Percentiles rank a stretch among this genome's conserved stretches.
phyloP scores from a whole-genome alignment of 805 yeast genomes.

The Yamadazyma phyllophila region DNA sequence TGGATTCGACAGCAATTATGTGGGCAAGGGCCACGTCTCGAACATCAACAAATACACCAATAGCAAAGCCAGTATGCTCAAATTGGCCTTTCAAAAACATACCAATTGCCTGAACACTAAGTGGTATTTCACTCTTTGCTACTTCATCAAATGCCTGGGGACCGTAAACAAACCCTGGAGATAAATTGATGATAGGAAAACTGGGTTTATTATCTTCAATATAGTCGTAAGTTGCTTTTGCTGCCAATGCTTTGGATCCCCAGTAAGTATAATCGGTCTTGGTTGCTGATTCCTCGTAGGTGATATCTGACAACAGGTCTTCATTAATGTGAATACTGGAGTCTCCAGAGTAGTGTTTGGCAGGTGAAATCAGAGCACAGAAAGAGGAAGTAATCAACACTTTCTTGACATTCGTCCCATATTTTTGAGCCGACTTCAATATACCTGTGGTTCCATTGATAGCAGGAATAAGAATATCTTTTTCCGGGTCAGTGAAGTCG shows the following conservation, averaged over 20 bases:
- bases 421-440: conserved; percentile 7
- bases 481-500: conserved; percentile 37
- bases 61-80: not conserved
- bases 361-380: conserved; percentile 3
- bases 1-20: conserved; percentile 45
- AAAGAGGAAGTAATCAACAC: conserved; percentile 50
- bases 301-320: conserved; percentile 33
- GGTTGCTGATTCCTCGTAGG: conserved; percentile 21
- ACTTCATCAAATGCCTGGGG: conserved; percentile 46
- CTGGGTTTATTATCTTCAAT: conserved; percentile 31
- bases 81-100: conserved; percentile 19
- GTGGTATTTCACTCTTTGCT: conserved; percentile 18
- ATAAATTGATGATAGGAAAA: conserved; percentile 38
- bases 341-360: conserved; percentile 37
- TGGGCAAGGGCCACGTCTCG: conserved; percentile 65
- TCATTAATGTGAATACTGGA: conserved; percentile 26
- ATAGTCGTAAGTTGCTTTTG: conserved; percentile 54
- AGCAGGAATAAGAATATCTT: conserved; percentile 51
- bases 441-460: conserved; percentile 29
- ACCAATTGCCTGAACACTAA: conserved; percentile 25
- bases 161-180: conserved; percentile 48
- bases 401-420: conserved; percentile 33
- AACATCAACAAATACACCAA: conserved; percentile 46
- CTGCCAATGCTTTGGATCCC: conserved; percentile 55
- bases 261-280: conserved; percentile 18